phyloP scores from a whole-genome alignment of 768 basidiomycete species.

The Kwoniella newhampshirensis region DNA sequence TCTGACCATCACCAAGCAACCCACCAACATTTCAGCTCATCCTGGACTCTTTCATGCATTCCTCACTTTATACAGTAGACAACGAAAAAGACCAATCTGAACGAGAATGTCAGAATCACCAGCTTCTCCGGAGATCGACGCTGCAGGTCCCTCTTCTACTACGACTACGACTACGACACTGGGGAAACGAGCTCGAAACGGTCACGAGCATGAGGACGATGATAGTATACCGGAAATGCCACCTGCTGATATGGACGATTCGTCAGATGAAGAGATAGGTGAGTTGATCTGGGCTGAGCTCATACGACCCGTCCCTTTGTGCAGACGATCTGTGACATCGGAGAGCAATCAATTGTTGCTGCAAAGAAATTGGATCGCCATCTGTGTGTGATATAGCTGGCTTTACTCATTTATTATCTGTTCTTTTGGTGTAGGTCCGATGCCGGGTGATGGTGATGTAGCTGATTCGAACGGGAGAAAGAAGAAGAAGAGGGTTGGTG shows the following conservation, averaged over 20 bases:
- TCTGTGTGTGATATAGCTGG: too few species aligned
- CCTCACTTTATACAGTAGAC: not conserved
- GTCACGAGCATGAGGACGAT: not conserved
- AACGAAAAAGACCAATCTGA: not conserved
- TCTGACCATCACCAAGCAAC: too few species aligned
- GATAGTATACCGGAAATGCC: slow-evolving; percentile 45
- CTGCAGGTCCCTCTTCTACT: slow-evolving; percentile 7
- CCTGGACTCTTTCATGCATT: not conserved
- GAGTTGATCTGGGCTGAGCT: too few species aligned
- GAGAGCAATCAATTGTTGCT: too few species aligned
- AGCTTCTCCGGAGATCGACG: too few species aligned
- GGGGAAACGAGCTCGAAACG: slow-evolving; percentile 18
- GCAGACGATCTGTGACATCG: too few species aligned
- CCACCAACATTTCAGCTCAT: not conserved
- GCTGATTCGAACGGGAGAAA: slow-evolving; percentile 21
- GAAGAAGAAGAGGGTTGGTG: slow-evolving; percentile 52
- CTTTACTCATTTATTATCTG: not conserved
- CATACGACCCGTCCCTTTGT: too few species aligned
- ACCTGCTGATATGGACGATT: slow-evolving; percentile 40
- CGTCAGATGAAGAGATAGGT: slow-evolving; percentile 47
- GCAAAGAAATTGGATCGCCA: too few species aligned
- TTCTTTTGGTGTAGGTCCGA: slow-evolving; percentile 33
- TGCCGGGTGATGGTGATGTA: slow-evolving; percentile 38
- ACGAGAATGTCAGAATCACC: slow-evolving; percentile 1
- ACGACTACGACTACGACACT: too few species aligned